Evolutionary conservation across 768 basidiomycete genomes (phyloP), one percentile per base, ranked within the genome.

Genomic region (Auricularia cornea): DNA sequence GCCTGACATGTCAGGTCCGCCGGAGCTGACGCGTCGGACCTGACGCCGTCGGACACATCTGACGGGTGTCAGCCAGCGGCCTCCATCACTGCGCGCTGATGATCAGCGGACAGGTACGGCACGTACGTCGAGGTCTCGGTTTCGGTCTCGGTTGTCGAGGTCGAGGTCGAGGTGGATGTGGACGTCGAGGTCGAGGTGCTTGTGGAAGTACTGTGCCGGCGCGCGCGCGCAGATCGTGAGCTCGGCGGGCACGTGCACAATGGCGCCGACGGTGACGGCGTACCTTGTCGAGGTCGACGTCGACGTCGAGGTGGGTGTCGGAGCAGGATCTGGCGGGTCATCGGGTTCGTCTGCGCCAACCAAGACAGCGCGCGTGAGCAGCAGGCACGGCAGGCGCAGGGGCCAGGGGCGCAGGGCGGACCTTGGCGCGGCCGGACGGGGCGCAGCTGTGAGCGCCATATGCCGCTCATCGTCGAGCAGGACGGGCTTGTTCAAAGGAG

Each of bases 361-460:
- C 52, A 18, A 23, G 29, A 10, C 35, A 61, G 31, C 40, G 66
- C 54, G 35, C 61, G 57, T 18, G 8, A 14, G 35, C n/a, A n/a
- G n/a, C n/a, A 10, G 35, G 10, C 8, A 10, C 35, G 14, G 35
- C 35, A 10, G 2, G 10, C 14, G 35, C 35, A 10, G 14, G 8
- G 6, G 33, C 33, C 33, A 35, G 35, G 35, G 35, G 10, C 14
- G 14, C 8, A 8, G 35, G 35, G 35, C 35, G 35, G 33, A 16
- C 48, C 29, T 11, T 52, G 51, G 44, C 62, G 60, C 26, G 35
- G n/a, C 8, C 30, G 48, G 26, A 61, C 75, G 67, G 85, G 1
- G 90, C 91, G 65, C 90, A 89, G 3, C 81, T 86, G 56, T 78
- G 81, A 0, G 89, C 91, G 67, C 88, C 88, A 67, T 73, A 90